phyloP scores from a whole-genome alignment of 1,284 basidiomycete species.

The Microbotryum violaceum region DNA sequence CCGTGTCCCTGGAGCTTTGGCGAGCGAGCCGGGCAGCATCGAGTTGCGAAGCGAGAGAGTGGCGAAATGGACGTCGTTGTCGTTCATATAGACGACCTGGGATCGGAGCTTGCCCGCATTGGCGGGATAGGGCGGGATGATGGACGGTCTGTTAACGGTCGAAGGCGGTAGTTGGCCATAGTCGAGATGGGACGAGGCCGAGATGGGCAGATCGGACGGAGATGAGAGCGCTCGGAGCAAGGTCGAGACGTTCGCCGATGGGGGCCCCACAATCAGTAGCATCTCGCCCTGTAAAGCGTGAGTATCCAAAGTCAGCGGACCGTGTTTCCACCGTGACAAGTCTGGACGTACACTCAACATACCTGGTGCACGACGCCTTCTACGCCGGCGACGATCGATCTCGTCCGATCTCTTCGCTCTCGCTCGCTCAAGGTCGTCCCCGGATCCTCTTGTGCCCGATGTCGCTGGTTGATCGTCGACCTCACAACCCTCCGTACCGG shows the following conservation, averaged over 20 bases:
- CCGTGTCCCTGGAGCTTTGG: conserved; percentile 46
- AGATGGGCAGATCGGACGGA: conserved; percentile 23
- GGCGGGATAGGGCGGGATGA: conserved; percentile 46
- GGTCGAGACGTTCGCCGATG: conserved; percentile 37
- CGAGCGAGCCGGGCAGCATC: conserved; percentile 45
- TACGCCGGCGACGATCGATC: conserved; percentile 15
- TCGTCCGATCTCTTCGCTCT: neutral
- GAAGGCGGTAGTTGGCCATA: conserved; percentile 26
- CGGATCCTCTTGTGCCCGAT: neutral
- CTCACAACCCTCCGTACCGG: conserved; percentile 8
- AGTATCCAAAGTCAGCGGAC: too few species aligned
- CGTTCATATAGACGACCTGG: conserved; percentile 50
- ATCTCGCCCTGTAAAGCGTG: conserved; percentile 45
- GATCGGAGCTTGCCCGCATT: conserved; percentile 49
- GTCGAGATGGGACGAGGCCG: conserved; percentile 28
- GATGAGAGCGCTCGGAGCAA: conserved; percentile 40
- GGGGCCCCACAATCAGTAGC: conserved; percentile 50
- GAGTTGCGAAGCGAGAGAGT: conserved; percentile 54
- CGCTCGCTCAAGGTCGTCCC: neutral
- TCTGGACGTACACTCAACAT: neutral
- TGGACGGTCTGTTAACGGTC: conserved; percentile 36
- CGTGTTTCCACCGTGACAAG: too few species aligned
- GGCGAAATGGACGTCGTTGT: conserved; percentile 54
- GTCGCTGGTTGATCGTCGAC: neutral
- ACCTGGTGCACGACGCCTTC: conserved; percentile 30